These are phyloP conservation scores for Bretschneidera sinensis DNA, from an alignment of 345 rosid species.

Conservation along the genomic window DNA sequence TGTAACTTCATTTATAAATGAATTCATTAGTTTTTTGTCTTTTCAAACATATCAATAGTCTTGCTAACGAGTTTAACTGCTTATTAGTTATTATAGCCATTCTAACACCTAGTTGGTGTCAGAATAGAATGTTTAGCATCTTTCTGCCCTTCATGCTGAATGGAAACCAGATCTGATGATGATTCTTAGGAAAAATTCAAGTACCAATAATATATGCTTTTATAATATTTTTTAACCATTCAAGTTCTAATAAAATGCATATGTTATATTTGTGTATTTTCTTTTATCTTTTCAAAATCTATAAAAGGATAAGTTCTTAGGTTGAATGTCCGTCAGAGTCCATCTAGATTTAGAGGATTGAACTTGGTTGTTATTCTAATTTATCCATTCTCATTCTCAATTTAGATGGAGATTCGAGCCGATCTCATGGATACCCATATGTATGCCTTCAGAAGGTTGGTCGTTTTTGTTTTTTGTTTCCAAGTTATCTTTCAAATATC, in stretches of 20 bases:
- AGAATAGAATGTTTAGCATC: neutral
- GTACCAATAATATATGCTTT: no score
- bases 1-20: no score
- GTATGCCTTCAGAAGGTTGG: slow-evolving; percentile 95
- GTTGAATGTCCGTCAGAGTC: neutral
- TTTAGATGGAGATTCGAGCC: slow-evolving; percentile 86
- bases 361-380: slow-evolving; percentile 12
- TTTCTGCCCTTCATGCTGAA: no score
- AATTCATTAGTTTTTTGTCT: no score
- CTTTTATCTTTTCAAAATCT: slow-evolving; percentile 1
- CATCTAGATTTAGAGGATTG: slow-evolving; percentile 6
- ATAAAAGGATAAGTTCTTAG: neutral
- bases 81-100: neutral
- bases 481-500: neutral
- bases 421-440: slow-evolving; percentile 97
- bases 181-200: neutral
- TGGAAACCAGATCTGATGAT: neutral
- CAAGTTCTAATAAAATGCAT: neutral
- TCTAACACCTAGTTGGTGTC: neutral
- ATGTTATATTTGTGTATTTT: neutral
- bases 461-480: slow-evolving; percentile 12
- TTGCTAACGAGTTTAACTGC: no score
- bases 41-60: no score
- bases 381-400: slow-evolving; percentile 17
- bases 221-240: no score